phyloP scores from a whole-genome alignment of 768 basidiomycete species.

The Kwoniella sp. region DNA sequence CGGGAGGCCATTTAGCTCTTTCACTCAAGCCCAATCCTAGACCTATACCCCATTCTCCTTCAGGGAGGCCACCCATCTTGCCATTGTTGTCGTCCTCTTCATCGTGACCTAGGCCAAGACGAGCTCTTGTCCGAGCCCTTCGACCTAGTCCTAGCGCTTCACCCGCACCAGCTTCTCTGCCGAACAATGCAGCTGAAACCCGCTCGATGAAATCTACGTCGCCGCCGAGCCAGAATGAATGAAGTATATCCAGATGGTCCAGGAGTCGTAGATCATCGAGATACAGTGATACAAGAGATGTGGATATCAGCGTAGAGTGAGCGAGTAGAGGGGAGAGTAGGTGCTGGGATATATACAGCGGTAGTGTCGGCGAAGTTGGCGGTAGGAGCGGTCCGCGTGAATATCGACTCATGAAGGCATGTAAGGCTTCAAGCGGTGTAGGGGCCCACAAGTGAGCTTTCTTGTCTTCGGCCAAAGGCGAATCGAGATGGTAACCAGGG shows the following conservation, averaged over 20 bases:
- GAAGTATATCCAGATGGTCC: slow-evolving; percentile 61
- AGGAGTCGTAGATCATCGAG: slow-evolving; percentile 76
- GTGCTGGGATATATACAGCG: slow-evolving; percentile 63
- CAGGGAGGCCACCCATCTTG: slow-evolving; percentile 52
- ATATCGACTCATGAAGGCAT: slow-evolving; percentile 27
- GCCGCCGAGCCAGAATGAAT: slow-evolving; percentile 50
- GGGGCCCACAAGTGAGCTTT: slow-evolving; percentile 31
- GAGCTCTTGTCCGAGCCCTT: slow-evolving; percentile 47
- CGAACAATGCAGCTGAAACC: slow-evolving; percentile 73
- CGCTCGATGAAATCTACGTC: slow-evolving; percentile 66
- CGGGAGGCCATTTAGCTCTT: slow-evolving; percentile 80
- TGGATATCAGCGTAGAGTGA: slow-evolving; percentile 53
- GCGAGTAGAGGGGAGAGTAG: slow-evolving; percentile 71
- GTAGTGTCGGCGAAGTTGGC: slow-evolving; percentile 65
- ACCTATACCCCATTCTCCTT: slow-evolving; percentile 63
- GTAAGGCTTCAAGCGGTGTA: slow-evolving; percentile 29
- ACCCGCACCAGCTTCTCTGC: slow-evolving; percentile 61
- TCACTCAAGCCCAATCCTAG: slow-evolving; percentile 73
- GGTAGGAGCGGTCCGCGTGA: slow-evolving; percentile 64
- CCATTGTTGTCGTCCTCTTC: slow-evolving; percentile 20
- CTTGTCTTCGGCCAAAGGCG: neutral
- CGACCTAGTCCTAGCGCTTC: slow-evolving; percentile 45
- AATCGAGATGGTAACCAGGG: slow-evolving; percentile 32
- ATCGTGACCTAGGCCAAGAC: slow-evolving; percentile 42
- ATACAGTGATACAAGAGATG: slow-evolving; percentile 66